Percentiles rank a stretch among this genome's conserved stretches.
Evolutionary conservation across 164 flowering plant species (phyloP).

Genomic region (Magnolia changhungtana): DNA sequence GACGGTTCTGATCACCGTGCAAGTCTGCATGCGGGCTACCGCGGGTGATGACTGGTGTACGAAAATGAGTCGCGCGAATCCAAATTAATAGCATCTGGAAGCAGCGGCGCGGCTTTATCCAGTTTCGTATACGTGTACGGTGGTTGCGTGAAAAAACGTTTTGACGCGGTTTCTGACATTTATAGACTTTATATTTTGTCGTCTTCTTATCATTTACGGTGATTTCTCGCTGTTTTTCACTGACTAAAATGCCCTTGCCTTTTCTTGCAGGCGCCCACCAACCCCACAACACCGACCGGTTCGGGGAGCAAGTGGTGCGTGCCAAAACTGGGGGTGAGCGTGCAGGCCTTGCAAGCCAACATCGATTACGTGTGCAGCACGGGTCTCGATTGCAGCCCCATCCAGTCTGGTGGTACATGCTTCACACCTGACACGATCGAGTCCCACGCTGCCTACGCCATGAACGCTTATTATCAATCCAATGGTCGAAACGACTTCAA

Average conservation of each 20-base stretch:
- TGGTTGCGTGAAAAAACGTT: too few species aligned
- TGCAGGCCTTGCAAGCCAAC: slow-evolving; percentile 54
- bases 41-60: too few species aligned
- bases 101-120: neutral
- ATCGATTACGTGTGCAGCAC: slow-evolving; percentile 68
- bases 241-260: neutral
- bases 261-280: slow-evolving; percentile 4
- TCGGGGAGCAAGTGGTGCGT: slow-evolving; percentile 60
- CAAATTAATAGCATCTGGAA: too few species aligned
- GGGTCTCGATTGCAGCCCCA: slow-evolving; percentile 56
- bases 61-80: too few species aligned
- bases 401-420: slow-evolving; percentile 74
- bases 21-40: too few species aligned
- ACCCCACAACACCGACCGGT: slow-evolving; percentile 18
- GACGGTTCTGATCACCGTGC: too few species aligned
- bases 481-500: slow-evolving; percentile 50
- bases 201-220: too few species aligned
- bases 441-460: slow-evolving; percentile 72
- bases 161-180: neutral
- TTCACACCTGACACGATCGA: slow-evolving; percentile 52
- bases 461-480: slow-evolving; percentile 73
- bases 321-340: slow-evolving; percentile 42
- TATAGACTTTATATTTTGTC: neutral
- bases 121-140: neutral
- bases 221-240: neutral